Evolutionary conservation across 208 protist genomes (phyloP).

Genomic region (Trypanosoma boissoni): DNA sequence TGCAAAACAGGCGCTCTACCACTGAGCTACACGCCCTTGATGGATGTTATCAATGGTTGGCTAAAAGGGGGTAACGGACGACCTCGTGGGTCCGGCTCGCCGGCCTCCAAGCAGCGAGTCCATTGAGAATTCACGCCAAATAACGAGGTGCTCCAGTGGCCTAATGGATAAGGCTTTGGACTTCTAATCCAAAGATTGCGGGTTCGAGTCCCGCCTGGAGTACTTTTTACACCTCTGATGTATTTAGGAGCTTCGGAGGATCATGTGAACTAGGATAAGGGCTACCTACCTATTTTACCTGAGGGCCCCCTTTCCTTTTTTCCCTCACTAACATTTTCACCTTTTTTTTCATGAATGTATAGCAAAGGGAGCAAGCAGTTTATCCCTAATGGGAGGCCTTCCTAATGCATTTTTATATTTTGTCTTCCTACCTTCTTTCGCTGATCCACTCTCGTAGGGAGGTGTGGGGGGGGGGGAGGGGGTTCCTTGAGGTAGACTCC

Average conservation of each 20-base stretch:
- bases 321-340: slow-evolving; percentile 34
- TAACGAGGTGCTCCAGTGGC: slow-evolving; percentile 34
- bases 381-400: too few relatives aligned
- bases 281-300: too few relatives aligned
- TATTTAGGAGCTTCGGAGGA: not conserved
- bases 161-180: slow-evolving; percentile 88
- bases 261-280: not conserved
- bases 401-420: not conserved
- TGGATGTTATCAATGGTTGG: not conserved
- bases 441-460: too few relatives aligned
- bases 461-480: too few relatives aligned
- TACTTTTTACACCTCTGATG: slow-evolving; percentile 39
- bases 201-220: slow-evolving; percentile 87
- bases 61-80: not conserved
- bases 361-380: too few relatives aligned
- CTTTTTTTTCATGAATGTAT: slow-evolving; percentile 17
- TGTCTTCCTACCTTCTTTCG: too few relatives aligned
- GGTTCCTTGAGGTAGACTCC: too few relatives aligned
- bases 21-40: slow-evolving; percentile 59
- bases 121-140: not conserved
- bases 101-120: not conserved
- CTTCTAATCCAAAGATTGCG: slow-evolving; percentile 89
- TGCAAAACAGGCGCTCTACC: slow-evolving; percentile 88
- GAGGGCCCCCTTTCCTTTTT: slow-evolving; percentile 12
- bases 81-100: not conserved